Evolutionary conservation across 108 stramenopile genomes (phyloP).

Genomic region (Pseudonitzschia delicatissima): DNA sequence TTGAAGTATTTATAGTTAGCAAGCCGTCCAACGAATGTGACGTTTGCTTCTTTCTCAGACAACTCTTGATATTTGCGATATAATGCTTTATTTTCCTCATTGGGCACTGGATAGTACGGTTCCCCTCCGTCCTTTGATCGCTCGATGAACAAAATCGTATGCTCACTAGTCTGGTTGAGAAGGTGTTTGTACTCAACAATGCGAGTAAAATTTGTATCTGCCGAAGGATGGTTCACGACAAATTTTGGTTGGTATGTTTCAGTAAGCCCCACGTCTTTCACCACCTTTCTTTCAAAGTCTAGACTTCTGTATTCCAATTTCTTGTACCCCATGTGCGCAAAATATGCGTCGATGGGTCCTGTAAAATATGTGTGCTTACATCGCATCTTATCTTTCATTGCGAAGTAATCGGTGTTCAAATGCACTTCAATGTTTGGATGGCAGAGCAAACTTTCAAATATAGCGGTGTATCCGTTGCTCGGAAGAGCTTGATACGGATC

Average conservation of each 20-base stretch:
- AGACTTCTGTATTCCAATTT: slow-evolving; percentile 81
- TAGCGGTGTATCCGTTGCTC: slow-evolving; percentile 62
- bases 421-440: slow-evolving; percentile 59
- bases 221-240: slow-evolving; percentile 71
- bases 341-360: slow-evolving; percentile 81
- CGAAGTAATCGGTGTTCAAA: slow-evolving; percentile 68
- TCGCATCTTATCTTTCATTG: slow-evolving; percentile 36
- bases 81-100: slow-evolving; percentile 58
- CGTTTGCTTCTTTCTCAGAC: slow-evolving; percentile 56
- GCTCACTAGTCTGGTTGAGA: slow-evolving; percentile 58
- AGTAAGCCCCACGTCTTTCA: slow-evolving; percentile 26
- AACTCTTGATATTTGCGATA: slow-evolving; percentile 67
- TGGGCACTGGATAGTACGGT: slow-evolving; percentile 86
- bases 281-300: slow-evolving; percentile 62
- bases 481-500: slow-evolving; percentile 80
- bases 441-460: slow-evolving; percentile 62
- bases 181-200: slow-evolving; percentile 83
- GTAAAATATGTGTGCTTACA: slow-evolving; percentile 64
- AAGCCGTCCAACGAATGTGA: slow-evolving; percentile 82
- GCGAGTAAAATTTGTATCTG: slow-evolving; percentile 37
- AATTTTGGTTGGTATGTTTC: slow-evolving; percentile 50
- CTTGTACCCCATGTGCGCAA: slow-evolving; percentile 49
- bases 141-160: slow-evolving; percentile 60
- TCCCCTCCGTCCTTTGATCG: slow-evolving; percentile 61
- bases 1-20: slow-evolving; percentile 92